Evolutionary conservation across 768 basidiomycete genomes (phyloP), one percentile per base, ranked within the genome.

Genomic region (Calocybe gangraenosa): DNA sequence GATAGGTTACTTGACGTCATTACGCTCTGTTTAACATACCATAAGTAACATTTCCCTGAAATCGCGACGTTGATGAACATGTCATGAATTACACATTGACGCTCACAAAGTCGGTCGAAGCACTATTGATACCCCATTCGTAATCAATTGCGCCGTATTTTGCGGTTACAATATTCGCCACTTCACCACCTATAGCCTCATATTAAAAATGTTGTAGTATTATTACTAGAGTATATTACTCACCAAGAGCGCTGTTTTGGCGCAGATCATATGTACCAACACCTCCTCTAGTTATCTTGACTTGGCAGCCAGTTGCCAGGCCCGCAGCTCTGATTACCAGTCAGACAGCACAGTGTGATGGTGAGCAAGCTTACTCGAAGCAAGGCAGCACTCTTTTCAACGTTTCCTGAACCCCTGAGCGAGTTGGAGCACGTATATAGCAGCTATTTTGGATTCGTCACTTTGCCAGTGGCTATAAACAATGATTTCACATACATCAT

Each of bases 21-120:
- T 10, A 19, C 14, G 39, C 40, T 5, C 32, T 44, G 18, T 20
- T 10, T 19, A 37, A 39, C 62, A 39, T 58, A 87, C 87, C 78
- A 51, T 91, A 87, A 3, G 81, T 82, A 19, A 91, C 69, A 57
- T 89, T 87, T 19, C 85, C 85, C 85, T 87, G 40, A 3, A n/a
- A 10, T 31, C 39, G 38, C 7, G 31, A 40, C 21, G 33, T 41
- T 30, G n/a, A 17, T 25, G 14, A 31, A 9, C 46, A n/a, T 15
- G 23, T 40, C 31, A n/a, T 9, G 30, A 14, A 19, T 20, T 23
- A 1, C 10, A 33, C 28, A 22, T 7, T 18, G 40, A 31, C 5
- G 66, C 84, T 68, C 54, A 89, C 89, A 51, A 92, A 91, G 59
- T 91, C 89, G 2, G 89, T 91, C 3, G 87, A 91, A 10, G 86